A percentile compares a stretch with the other conserved stretches of the same genome.
These are phyloP conservation scores for Claviceps purpurea DNA, from an alignment of 2,329 filamentous ascomycete species.

Conservation along the genomic window DNA sequence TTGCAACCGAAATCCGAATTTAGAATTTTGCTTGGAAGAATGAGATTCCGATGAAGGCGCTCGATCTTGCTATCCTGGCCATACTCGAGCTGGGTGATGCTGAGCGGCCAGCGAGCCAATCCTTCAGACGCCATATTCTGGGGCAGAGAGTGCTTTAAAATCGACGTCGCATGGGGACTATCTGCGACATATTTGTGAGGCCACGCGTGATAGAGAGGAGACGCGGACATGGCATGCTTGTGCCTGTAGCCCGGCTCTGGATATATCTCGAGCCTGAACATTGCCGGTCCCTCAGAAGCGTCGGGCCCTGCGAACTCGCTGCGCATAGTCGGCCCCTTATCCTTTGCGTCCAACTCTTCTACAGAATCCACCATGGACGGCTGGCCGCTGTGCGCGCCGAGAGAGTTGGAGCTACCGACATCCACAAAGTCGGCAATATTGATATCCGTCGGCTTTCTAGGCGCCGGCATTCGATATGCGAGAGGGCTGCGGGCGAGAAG, in stretches of 20 bases:
- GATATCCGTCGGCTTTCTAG: constrained; percentile 14
- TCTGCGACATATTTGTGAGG: constrained; percentile 19
- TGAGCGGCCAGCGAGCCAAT: constrained; percentile 29
- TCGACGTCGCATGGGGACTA: constrained; percentile 22
- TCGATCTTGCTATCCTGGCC: constrained; percentile 5
- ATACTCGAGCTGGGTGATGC: constrained; percentile 1
- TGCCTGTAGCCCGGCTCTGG: constrained; percentile 27
- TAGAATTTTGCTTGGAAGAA: constrained; percentile 13
- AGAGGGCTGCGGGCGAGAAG: constrained; percentile 34
- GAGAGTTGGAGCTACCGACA: constrained; percentile 6
- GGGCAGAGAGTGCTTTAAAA: constrained; percentile 27
- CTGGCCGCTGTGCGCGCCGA: constrained; percentile 3
- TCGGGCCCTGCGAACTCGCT: background rate
- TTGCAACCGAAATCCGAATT: background rate
- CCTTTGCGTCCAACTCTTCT: background rate
- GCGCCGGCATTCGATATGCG: constrained; percentile 27
- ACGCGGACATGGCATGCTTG: constrained; percentile 19
- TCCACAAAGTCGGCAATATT: constrained; percentile 20
- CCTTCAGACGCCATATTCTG: constrained; percentile 23
- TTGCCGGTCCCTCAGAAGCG: constrained; percentile 4
- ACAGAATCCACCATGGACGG: background rate
- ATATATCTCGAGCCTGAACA: constrained; percentile 29
- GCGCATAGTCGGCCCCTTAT: background rate
- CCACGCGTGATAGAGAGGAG: constrained; percentile 29
- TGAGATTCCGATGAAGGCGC: constrained; percentile 11